Base-by-base conservation (phyloP, 1,284 basidiomycete species). In the Chalciporus sp. region DNA sequence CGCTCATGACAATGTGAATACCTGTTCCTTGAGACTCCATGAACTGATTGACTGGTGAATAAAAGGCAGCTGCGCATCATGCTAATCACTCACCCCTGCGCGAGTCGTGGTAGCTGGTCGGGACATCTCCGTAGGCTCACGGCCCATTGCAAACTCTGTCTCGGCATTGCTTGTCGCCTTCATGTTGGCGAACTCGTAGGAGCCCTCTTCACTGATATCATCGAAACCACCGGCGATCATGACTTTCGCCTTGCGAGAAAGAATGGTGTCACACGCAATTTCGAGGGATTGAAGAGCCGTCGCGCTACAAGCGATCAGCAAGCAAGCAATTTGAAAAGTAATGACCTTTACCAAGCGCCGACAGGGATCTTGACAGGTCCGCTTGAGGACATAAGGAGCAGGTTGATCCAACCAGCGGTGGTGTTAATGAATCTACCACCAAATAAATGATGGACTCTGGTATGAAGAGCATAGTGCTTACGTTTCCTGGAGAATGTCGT, bases 181-280 rank as follows among this genome's bases (percentile, higher is more conserved):
- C 97, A 99, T 99, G 81, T 98, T 98, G 53, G 95, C 96, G 74
- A 95, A 95, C 75, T 98, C 95, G 74, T 86, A 96, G 17, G 95
- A 96, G 20, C 95, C 95, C 73, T 98, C 95, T 74, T 99, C 97
- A 63, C 90, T 92, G 70, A 98, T 85, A 73, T 99, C 97, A 68
- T 99, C 97, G 76, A 95, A 98, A 55, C 96, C 97, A 75, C 97
- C 97, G 42, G 96, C 92, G 59, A 99, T 88, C 97, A 99, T 99
- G 69, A 99, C 87, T 79, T 98, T 98, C 47, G 96, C 96, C 74
- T 99, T 99, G 64, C 95, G 93, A 5, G 90, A 90, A 41, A 97
- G 74, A 59, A 99, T 90, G 1, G 93, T 93, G 69, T 99, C 97
- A 65, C 91, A 90, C n/a, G 95, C 96, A 61, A 99, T 98, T 74